Evolutionary conservation across 2,329 filamentous ascomycete species (phyloP), one percentile per base, ranked within the genome.

Genomic region (Fusarium chlamydosporum): DNA sequence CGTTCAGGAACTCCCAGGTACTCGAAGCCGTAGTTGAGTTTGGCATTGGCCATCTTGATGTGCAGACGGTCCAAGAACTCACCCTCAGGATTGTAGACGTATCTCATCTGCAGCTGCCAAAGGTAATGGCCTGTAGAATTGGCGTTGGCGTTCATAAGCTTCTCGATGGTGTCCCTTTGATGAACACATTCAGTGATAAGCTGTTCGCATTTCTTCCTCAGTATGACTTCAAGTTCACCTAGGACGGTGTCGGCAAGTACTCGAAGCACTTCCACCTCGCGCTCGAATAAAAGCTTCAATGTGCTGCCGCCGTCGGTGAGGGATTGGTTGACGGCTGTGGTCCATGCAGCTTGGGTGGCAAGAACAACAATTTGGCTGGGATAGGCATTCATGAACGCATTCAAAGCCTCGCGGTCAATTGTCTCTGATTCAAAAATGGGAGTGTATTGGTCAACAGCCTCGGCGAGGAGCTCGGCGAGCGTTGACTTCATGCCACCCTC

Each of bases 121-220:
- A 96, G 82, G 77, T 97, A 94, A 77, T 99, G 92, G 18, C 87
- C 91, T 16, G 93, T 85, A 10, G 90, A 89, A 52, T 85, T 88
- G 27, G 96, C 96, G 59, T 91, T 91, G 45, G 88, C 84, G 45
- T 91, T 86, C 47, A 94, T 87, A 27, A 99, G 88, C 79, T 93
- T 96, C 76, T 95, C 91, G 68, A 98, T 96, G 18, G 91, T 88
- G 79, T 99, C 96, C 65, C 96, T 92, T 79, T 99, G 96, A 78
- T 99, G 96, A 15, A 99, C 96, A 76, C 96, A 98, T 78, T 99
- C 96, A 0, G 96, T 99, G 76, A 99, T 99, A 70, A 99, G 87
- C 80, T 97, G 95, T 79, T 99, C 96, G 80, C 95, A 99, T 83
- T 97, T 97, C 85, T 97, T 97, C 67, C 96, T 88, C 76, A 92